Conservation (phyloP, 2,329 filamentous ascomycete genomes). For the Ophiostoma pallidulum region DNA sequence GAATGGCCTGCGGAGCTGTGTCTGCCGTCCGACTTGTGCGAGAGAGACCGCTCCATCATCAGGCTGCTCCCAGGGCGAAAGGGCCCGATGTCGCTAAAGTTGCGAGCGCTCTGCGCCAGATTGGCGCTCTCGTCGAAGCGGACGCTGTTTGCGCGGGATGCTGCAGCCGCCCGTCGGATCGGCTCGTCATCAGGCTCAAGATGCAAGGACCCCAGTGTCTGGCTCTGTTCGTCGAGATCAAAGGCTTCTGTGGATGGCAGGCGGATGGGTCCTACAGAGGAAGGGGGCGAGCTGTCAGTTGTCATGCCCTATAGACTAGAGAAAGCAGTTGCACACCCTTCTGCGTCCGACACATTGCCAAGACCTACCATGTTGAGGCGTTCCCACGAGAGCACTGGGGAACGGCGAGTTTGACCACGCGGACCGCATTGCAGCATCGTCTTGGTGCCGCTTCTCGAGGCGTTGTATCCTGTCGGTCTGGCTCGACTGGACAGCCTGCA, state of each 20-base stretch:
- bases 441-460: conserved; percentile 57
- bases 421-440: conserved; percentile 64
- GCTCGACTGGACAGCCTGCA: conserved; percentile 52
- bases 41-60: conserved; percentile 83
- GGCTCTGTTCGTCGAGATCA: conserved; percentile 80
- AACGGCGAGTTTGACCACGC: conserved; percentile 90
- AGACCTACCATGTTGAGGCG: conserved; percentile 72
- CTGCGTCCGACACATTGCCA: too few relatives aligned
- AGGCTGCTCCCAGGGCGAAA: conserved; percentile 70
- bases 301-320: neutral
- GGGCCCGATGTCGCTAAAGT: conserved; percentile 73
- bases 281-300: neutral
- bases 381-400: conserved; percentile 72
- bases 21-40: conserved; percentile 90
- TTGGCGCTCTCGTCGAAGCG: conserved; percentile 91
- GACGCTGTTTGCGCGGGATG: conserved; percentile 91
- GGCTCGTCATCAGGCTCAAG: conserved; percentile 82
- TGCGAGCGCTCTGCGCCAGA: conserved; percentile 72
- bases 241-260: conserved; percentile 78
- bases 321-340: too few relatives aligned
- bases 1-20: conserved; percentile 90
- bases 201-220: conserved; percentile 70
- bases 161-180: conserved; percentile 64
- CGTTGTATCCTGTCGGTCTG: conserved; percentile 53
- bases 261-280: conserved; percentile 58